A percentile compares a stretch with the other conserved stretches of the same genome.
Evolutionary conservation across 2,329 filamentous ascomycete genomes (phyloP).

Genomic region (Colletotrichum spinosum): DNA sequence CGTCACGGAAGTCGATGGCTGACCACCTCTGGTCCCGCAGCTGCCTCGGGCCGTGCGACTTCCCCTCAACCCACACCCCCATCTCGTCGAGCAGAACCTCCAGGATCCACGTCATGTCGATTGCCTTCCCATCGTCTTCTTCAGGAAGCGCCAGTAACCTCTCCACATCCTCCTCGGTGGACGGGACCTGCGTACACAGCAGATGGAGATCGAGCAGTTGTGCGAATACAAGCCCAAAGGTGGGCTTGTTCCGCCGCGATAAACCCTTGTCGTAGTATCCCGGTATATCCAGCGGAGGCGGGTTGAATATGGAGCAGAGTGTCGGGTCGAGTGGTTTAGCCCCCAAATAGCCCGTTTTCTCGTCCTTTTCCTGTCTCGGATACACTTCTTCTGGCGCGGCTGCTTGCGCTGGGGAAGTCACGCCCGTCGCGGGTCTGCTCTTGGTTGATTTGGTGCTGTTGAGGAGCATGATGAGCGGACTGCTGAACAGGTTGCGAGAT

Average conservation of each 20-base stretch:
- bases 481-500: conserved; percentile 52
- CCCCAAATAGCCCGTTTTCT: neutral
- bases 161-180: conserved; percentile 54
- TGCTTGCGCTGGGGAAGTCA: too few relatives aligned
- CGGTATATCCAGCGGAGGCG: conserved; percentile 41
- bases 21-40: conserved; percentile 66
- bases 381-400: conserved; percentile 6
- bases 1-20: conserved; percentile 56
- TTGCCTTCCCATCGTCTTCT: conserved; percentile 18
- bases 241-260: conserved; percentile 56
- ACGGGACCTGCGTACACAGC: conserved; percentile 59
- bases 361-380: conserved; percentile 11
- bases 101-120: conserved; percentile 54
- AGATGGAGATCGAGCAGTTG: conserved; percentile 68
- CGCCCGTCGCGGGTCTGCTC: neutral
- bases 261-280: conserved; percentile 39
- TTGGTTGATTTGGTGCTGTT: conserved; percentile 58
- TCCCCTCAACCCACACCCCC: conserved; percentile 54
- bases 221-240: conserved; percentile 66
- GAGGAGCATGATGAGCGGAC: conserved; percentile 64
- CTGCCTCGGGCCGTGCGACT: conserved; percentile 42
- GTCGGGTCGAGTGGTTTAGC: conserved; percentile 52
- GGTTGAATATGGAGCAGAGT: conserved; percentile 63
- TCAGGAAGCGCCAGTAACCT: conserved; percentile 39
- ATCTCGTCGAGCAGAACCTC: conserved; percentile 65